Evolutionary conservation across 805 yeast species (phyloP).

Genomic region (Spathaspora sp.): DNA sequence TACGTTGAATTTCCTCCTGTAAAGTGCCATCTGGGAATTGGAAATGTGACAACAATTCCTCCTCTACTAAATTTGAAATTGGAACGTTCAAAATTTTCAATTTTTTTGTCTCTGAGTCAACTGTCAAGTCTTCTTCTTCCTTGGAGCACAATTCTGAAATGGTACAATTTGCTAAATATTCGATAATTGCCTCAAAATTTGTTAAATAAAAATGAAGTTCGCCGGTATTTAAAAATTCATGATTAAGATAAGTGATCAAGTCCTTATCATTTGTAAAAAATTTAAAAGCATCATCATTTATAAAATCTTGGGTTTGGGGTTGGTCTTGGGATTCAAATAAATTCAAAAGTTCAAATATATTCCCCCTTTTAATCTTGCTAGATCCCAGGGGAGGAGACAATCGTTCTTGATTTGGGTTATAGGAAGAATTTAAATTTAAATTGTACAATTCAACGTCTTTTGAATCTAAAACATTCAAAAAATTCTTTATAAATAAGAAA

Average conservation of each 20-base stretch:
- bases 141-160: conserved; percentile 20
- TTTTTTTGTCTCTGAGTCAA: conserved; percentile 5
- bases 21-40: conserved; percentile 25
- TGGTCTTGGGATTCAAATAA: conserved; percentile 13
- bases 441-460: conserved; percentile 20
- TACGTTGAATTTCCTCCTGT: conserved; percentile 12
- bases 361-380: conserved; percentile 10
- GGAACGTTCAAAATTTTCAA: conserved; percentile 18
- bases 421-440: conserved; percentile 16
- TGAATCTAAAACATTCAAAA: conserved; percentile 31
- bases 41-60: conserved; percentile 20
- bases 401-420: conserved; percentile 16
- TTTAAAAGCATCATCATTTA: conserved; percentile 8
- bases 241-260: conserved; percentile 23
- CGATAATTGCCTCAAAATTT: conserved; percentile 39
- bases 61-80: conserved; percentile 27
- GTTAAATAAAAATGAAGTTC: conserved; percentile 38
- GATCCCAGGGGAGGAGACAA: background rate
- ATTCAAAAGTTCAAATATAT: conserved; percentile 29
- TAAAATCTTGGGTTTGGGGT: conserved; percentile 9
- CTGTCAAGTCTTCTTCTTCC: conserved; percentile 3
- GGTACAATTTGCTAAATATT: conserved; percentile 34
- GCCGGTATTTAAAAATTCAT: conserved; percentile 31
- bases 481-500: conserved; percentile 34
- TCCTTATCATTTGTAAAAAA: conserved; percentile 29